These are phyloP conservation scores for Polymyxa betae DNA, from an alignment of 208 protist species.

Conservation along the genomic window DNA sequence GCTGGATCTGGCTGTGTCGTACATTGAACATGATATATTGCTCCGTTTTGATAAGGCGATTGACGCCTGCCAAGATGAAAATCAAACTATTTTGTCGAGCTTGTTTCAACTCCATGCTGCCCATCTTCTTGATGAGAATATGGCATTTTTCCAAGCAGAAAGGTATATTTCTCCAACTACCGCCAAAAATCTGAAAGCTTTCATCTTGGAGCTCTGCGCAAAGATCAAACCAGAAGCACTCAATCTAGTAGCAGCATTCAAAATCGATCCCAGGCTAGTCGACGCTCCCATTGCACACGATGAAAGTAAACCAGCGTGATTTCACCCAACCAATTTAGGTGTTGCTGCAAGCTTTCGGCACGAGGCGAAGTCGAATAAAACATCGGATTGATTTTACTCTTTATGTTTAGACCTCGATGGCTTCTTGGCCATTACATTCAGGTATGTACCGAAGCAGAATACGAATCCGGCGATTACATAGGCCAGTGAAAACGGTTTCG, in stretches of 20 bases:
- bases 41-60: not conserved
- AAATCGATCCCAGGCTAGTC: not conserved
- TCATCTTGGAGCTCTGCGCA: not conserved
- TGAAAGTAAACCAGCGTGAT: too few relatives aligned
- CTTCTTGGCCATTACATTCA: not conserved
- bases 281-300: not conserved
- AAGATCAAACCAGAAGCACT: not conserved
- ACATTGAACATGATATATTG: not conserved
- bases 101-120: not conserved
- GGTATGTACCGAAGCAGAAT: conserved; percentile 30
- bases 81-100: not conserved
- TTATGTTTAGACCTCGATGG: not conserved
- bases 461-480: conserved; percentile 14
- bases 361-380: too few relatives aligned
- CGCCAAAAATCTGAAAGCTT: not conserved
- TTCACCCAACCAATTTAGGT: too few relatives aligned
- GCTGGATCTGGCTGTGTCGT: not conserved
- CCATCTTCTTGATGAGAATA: not conserved
- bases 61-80: not conserved
- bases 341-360: too few relatives aligned
- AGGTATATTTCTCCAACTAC: not conserved
- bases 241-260: not conserved
- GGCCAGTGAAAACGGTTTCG: conserved; percentile 6
- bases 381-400: not conserved
- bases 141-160: not conserved